Conservation (phyloP, 257 asterid genomes). For the Solanum bukasovii region DNA sequence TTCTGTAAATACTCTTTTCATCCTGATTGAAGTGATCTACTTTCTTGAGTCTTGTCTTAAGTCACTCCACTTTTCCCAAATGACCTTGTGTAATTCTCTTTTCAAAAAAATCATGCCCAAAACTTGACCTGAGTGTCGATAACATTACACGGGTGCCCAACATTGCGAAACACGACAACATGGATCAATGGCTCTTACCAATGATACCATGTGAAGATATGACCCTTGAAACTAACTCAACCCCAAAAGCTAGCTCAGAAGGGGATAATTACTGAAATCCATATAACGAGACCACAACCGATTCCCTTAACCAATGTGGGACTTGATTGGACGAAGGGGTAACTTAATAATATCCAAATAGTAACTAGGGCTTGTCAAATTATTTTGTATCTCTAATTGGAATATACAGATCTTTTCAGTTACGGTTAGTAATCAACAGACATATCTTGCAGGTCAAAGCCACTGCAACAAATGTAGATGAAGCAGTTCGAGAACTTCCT, state of each 20-base stretch:
- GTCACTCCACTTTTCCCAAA: background rate
- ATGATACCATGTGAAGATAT: background rate
- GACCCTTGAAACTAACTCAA: background rate
- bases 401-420: background rate
- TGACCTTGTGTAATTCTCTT: background rate
- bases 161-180: background rate
- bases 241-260: background rate
- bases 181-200: background rate
- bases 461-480: conserved; percentile 93
- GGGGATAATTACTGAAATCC: background rate
- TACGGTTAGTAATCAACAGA: background rate
- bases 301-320: background rate
- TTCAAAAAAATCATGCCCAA: background rate
- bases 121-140: background rate
- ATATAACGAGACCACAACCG: background rate
- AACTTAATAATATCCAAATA: background rate
- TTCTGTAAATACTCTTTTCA: background rate
- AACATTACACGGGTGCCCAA: background rate
- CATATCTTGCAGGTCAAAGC: conserved; percentile 68
- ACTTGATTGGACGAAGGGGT: background rate
- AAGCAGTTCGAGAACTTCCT: conserved; percentile 97
- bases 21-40: background rate
- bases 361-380: background rate
- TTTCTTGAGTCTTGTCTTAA: background rate
- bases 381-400: background rate